Conservation (phyloP, 805 yeast genomes). For the Metschnikowia picachoensis region DNA sequence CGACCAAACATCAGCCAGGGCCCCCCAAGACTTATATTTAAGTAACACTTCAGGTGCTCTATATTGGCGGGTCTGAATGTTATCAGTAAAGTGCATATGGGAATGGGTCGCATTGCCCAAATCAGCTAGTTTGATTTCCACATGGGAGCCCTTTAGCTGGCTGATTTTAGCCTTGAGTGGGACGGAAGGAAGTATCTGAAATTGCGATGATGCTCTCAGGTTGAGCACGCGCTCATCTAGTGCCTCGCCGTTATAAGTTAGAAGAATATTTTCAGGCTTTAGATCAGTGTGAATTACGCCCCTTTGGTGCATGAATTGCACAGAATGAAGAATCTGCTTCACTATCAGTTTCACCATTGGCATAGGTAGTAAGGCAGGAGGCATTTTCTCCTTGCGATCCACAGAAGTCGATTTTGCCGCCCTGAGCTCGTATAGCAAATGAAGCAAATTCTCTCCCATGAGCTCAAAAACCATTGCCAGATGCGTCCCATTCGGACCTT, state of each 20-base stretch:
- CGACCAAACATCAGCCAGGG: slow-evolving; percentile 95
- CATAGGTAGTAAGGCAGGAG: slow-evolving; percentile 45
- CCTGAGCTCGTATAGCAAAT: slow-evolving; percentile 77
- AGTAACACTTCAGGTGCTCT: slow-evolving; percentile 75
- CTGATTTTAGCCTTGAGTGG: slow-evolving; percentile 9
- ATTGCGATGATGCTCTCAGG: neutral
- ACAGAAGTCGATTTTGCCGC: slow-evolving; percentile 26
- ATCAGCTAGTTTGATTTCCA: slow-evolving; percentile 77
- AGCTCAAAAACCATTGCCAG: slow-evolving; percentile 98
- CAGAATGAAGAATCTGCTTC: slow-evolving; percentile 67
- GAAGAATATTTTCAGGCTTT: slow-evolving; percentile 61
- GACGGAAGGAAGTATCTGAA: slow-evolving; percentile 17
- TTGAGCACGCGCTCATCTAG: neutral
- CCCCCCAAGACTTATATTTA: slow-evolving; percentile 73
- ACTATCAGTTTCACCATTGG: slow-evolving; percentile 77
- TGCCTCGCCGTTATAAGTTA: slow-evolving; percentile 2
- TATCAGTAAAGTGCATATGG: slow-evolving; percentile 77
- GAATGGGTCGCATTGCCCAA: slow-evolving; percentile 89
- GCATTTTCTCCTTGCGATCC: neutral
- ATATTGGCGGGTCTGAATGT: slow-evolving; percentile 89
- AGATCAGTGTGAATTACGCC: slow-evolving; percentile 74
- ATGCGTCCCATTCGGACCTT: slow-evolving; percentile 89
- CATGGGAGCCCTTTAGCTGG: slow-evolving; percentile 2
- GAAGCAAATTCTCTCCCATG: slow-evolving; percentile 86
- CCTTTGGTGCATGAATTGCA: slow-evolving; percentile 70